phyloP scores from a whole-genome alignment of 2,329 filamentous ascomycete genomes.

The Myriosclerotinia duriaeana region DNA sequence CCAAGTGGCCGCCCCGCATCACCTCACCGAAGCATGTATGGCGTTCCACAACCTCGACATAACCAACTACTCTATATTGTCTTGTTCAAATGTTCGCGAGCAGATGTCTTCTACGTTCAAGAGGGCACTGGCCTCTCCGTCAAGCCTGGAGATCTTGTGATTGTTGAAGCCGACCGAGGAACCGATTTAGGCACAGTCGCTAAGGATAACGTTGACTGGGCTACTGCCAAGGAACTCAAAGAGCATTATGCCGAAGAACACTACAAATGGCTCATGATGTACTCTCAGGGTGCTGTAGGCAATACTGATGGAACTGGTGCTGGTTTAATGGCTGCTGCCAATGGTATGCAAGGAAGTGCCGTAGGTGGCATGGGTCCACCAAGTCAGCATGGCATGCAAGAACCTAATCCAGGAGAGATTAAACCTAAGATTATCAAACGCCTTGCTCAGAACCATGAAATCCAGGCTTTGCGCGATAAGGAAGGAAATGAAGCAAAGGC shows the following conservation, averaged over 20 bases:
- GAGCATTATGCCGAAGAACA: conserved; percentile 92
- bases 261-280: conserved; percentile 99
- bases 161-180: conserved; percentile 94
- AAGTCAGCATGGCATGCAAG: conserved; percentile 70
- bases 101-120: conserved; percentile 95
- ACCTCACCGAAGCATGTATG: conserved; percentile 62
- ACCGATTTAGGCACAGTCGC: conserved; percentile 93
- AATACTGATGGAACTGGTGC: conserved; percentile 60
- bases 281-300: conserved; percentile 73
- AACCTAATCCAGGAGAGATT: conserved; percentile 70
- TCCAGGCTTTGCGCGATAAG: conserved; percentile 85
- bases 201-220: conserved; percentile 82
- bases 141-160: conserved; percentile 89
- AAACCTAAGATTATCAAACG: conserved; percentile 98
- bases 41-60: conserved; percentile 59
- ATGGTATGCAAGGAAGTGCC: conserved; percentile 65
- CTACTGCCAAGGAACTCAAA: conserved; percentile 83
- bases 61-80: conserved; percentile 82
- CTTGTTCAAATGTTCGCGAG: conserved; percentile 92
- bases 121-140: conserved; percentile 91
- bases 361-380: conserved; percentile 77
- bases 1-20: conserved; percentile 51
- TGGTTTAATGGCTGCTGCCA: conserved; percentile 63
- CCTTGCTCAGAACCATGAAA: conserved; percentile 86
- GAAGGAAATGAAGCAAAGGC: conserved; percentile 97